phyloP scores from a whole-genome alignment of 2,329 filamentous ascomycete species.

The Pezicula radicicola region DNA sequence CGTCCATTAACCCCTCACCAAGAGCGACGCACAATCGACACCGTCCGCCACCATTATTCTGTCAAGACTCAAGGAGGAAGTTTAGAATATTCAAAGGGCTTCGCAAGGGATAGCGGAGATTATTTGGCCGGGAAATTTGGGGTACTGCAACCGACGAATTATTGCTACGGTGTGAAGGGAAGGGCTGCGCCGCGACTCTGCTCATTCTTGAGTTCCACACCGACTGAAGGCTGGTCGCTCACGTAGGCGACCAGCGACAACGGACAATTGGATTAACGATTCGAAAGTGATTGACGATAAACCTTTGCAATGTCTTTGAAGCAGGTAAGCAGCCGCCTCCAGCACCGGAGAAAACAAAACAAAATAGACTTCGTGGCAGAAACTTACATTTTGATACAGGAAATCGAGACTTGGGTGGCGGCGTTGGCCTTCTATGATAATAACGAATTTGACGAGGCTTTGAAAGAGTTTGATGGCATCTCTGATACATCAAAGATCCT shows the following conservation, averaged over 20 bases:
- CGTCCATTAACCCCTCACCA: not conserved
- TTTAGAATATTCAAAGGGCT: not conserved
- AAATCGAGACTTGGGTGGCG: slow-evolving; percentile 98
- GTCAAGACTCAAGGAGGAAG: not conserved
- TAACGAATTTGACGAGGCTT: slow-evolving; percentile 91
- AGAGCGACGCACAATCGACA: not conserved
- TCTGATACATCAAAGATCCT: slow-evolving; percentile 96
- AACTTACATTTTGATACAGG: slow-evolving; percentile 41
- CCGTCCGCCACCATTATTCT: not conserved
- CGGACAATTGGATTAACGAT: not conserved
- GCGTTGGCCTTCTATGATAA: slow-evolving; percentile 92
- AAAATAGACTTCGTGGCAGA: slow-evolving; percentile 2
- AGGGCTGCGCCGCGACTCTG: not conserved
- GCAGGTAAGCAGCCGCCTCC: slow-evolving; percentile 29
- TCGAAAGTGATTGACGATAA: slow-evolving; percentile 5
- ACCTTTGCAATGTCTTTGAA: slow-evolving; percentile 36
- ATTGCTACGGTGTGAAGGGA: not conserved
- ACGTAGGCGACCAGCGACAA: slow-evolving; percentile 10
- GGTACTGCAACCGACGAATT: not conserved
- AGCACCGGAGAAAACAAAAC: not conserved
- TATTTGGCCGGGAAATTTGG: not conserved
- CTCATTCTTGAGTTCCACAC: slow-evolving; percentile 1
- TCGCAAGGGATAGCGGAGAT: not conserved
- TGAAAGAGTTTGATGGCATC: slow-evolving; percentile 81
- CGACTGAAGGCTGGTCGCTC: slow-evolving; percentile 17